Conservation (phyloP, 306 rosid species). For the Pterocarpus macrocarpus region DNA sequence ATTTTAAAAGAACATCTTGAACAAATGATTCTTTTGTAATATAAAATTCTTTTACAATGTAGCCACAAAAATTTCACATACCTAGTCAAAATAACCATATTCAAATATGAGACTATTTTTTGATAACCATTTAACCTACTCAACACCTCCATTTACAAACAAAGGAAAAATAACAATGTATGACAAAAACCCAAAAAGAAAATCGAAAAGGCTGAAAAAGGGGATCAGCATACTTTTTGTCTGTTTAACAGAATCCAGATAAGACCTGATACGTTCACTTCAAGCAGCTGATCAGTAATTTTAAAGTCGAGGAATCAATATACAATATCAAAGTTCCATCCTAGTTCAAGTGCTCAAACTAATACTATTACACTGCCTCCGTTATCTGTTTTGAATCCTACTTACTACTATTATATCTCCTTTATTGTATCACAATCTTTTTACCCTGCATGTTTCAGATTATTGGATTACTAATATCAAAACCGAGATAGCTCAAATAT, state of each 20-base stretch:
- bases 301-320: neutral
- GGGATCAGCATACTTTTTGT: no score
- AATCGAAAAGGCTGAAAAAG: no score
- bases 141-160: no score
- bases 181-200: no score
- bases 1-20: slow-evolving; percentile 32
- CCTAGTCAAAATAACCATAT: neutral
- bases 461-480: slow-evolving; percentile 28
- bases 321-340: slow-evolving; percentile 14
- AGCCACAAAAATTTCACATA: slow-evolving; percentile 31
- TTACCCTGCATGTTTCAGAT: slow-evolving; percentile 21
- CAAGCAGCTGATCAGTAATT: slow-evolving; percentile 34
- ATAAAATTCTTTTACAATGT: neutral
- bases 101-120: slow-evolving; percentile 15
- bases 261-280: slow-evolving; percentile 17
- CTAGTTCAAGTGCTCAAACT: slow-evolving; percentile 22
- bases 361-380: neutral
- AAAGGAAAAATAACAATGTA: no score
- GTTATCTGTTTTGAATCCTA: slow-evolving; percentile 23
- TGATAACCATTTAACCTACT: slow-evolving; percentile 27
- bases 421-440: slow-evolving; percentile 29
- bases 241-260: slow-evolving; percentile 2
- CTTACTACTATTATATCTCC: slow-evolving; percentile 13
- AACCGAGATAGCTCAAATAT: slow-evolving; percentile 18
- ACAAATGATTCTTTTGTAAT: slow-evolving; percentile 18